These are phyloP conservation scores for Apodospora peruviana DNA, from an alignment of 495 filamentous ascomycete genomes.

Conservation along the genomic window DNA sequence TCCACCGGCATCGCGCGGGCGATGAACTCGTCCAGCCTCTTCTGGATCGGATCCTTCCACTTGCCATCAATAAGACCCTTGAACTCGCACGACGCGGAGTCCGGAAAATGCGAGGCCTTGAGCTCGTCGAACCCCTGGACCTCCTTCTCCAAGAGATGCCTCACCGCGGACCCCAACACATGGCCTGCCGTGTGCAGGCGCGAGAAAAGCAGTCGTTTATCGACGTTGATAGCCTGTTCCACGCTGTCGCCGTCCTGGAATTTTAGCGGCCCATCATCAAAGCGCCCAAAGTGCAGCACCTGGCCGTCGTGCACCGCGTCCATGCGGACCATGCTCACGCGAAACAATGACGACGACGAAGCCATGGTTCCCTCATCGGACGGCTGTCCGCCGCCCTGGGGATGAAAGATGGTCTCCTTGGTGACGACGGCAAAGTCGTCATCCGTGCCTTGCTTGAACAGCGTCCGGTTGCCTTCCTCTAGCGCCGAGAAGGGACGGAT, in stretches of 20 bases:
- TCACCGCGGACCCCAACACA: slow-evolving; percentile 53
- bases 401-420: slow-evolving; percentile 58
- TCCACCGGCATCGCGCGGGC: slow-evolving; percentile 46
- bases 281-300: slow-evolving; percentile 55
- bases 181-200: slow-evolving; percentile 62
- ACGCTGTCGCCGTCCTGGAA: slow-evolving; percentile 36
- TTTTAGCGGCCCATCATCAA: slow-evolving; percentile 14
- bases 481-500: slow-evolving; percentile 42
- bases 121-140: slow-evolving; percentile 49
- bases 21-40: slow-evolving; percentile 45
- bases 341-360: slow-evolving; percentile 28
- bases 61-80: slow-evolving; percentile 53
- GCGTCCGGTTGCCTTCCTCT: slow-evolving; percentile 36
- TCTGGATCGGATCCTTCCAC: slow-evolving; percentile 53
- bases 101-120: slow-evolving; percentile 60
- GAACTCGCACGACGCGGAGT: slow-evolving; percentile 54
- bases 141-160: slow-evolving; percentile 45
- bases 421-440: slow-evolving; percentile 1
- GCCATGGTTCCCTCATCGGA: slow-evolving; percentile 52
- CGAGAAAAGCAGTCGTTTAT: slow-evolving; percentile 51
- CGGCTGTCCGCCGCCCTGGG: slow-evolving; percentile 63
- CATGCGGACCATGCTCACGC: slow-evolving; percentile 48
- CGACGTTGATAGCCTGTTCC: slow-evolving; percentile 46
- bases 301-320: slow-evolving; percentile 36
- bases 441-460: slow-evolving; percentile 45